Conservation (phyloP, 2,329 filamentous ascomycete species). For the Chaetothyriales sp. region DNA sequence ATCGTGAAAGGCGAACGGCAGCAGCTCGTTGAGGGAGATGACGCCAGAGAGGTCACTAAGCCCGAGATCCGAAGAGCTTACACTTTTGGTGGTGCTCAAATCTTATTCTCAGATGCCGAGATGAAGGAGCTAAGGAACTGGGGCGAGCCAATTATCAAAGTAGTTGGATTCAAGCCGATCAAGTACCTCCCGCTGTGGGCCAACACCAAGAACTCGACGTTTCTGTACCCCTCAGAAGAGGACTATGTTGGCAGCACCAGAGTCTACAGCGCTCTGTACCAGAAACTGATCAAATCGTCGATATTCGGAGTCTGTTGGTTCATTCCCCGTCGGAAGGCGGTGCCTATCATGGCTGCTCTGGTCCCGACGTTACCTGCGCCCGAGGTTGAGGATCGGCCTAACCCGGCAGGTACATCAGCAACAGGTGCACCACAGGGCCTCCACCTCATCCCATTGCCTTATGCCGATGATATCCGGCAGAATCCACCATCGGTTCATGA, state of each 20-base stretch:
- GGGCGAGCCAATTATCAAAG: constrained; percentile 66
- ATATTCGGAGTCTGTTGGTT: constrained; percentile 87
- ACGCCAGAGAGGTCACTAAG: constrained; percentile 62
- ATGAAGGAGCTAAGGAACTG: constrained; percentile 65
- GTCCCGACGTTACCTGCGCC: constrained; percentile 39
- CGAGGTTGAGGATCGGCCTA: constrained; percentile 7
- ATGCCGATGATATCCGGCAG: constrained; percentile 72
- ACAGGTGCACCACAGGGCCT: constrained; percentile 18
- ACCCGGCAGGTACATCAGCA: constrained; percentile 11
- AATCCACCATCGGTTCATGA: constrained; percentile 47
- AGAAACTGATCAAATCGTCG: constrained; percentile 64
- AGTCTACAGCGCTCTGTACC: constrained; percentile 80
- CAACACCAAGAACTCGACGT: constrained; percentile 70
- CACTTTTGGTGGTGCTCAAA: constrained; percentile 84
- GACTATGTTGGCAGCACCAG: constrained; percentile 81
- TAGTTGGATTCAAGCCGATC: constrained; percentile 86
- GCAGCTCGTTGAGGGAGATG: constrained; percentile 52
- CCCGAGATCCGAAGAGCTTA: constrained; percentile 79
- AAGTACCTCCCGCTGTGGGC: constrained; percentile 67
- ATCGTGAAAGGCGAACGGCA: constrained; percentile 63
- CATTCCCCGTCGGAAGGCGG: constrained; percentile 65
- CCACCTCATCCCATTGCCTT: constrained; percentile 63
- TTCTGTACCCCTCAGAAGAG: constrained; percentile 87
- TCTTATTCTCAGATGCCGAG: constrained; percentile 76
- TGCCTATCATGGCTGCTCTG: constrained; percentile 67